Evolutionary conservation across 306 rosid species (phyloP), one percentile per base, ranked within the genome.

Genomic region (Cucumis melo): DNA sequence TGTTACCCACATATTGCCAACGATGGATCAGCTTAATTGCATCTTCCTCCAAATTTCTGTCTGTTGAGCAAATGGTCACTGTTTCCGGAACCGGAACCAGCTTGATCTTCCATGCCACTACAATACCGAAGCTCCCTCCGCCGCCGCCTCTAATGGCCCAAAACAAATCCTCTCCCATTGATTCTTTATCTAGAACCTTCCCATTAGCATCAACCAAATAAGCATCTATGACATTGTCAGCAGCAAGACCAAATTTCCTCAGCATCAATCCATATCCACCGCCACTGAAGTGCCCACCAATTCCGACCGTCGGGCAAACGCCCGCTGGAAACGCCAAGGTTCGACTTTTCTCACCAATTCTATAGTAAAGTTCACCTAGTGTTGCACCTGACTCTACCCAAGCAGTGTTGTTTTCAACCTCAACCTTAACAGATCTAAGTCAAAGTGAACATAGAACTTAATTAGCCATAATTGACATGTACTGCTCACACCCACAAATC

Each of bases 381-480:
- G 92, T 90, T 6, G 91, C 91, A 0, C 98, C 94, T 0, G 91
- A 70, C 63, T 90, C 88, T 63, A 90, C 80, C 96, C 97, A 92
- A 2, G 67, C 67, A 14, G 41, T 27, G 19, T 6, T 61, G 20
- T 27, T 61, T 29, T 13, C 11, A 87, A 85, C 34, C 44, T 88
- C 84, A 2, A 88, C 84, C 11, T 64, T 8, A 19, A 92, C 38
- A 3, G 54, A 72, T 12, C 51, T 46, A 15, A 46, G 51, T 46
- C 51, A 11, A 46, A 46, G 10, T 46, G 51, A 46, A 46, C 16
- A 46, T 46, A 46, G 2, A 46, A 46, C 5, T 27, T 27, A 27
- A 27, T 46, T 12, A 46, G 15, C 15, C 1, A 46, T 46, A 46
- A 46, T 46, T 12, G 16, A 46, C 5, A 12, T 46, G 4, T 46